Base-by-base conservation (phyloP, 108 stramenopile species). In the Skeletonema menzelii region DNA sequence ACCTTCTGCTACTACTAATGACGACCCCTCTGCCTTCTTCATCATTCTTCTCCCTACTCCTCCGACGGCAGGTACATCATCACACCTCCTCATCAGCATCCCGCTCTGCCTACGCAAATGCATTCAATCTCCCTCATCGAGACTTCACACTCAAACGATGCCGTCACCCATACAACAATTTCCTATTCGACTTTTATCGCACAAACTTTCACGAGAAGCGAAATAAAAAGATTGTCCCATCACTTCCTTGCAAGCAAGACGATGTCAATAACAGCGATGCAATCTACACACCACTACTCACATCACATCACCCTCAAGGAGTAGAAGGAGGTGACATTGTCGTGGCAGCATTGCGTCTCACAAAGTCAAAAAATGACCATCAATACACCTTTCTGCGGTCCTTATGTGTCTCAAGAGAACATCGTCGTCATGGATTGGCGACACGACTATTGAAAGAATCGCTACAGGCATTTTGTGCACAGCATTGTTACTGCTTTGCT, bases 311-410 rank as follows among this genome's bases (percentile, higher is more conserved):
- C 24, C 31, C 56, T 32, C 31, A 32, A 32, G 30, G 30, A 32
- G 6, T 7, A 32, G 6, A 32, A 30, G 4, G 30, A 32, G 27
- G 8, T 15, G 22, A 69, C 10, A 53, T 13, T 6, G 58, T 68
- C 35, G 8, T 68, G 10, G 67, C 55, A 56, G 53, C 67, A 34
- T 37, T 57, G 37, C 55, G 56, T 31, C 32, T 68, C 19, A 56
- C 67, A 0, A 68, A 31, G 58, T 68, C 67, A 17, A 68, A 68
- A 1, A 19, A 22, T 37, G 31, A 68, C 19, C 0, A 37, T 2
- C n/a, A 35, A 30, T 68, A 68, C 32, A 68, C 55, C 32, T 68
- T 68, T 38, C 12, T 68, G 17, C 32, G 67, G 4, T 68, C 67
- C 3, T 11, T 68, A 1, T 56, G 27, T 35, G 67, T 32, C 20